Percentiles rank a stretch among this genome's conserved stretches.
phyloP scores from a whole-genome alignment of 2,329 filamentous ascomycete genomes.

The Blastomyces emzantsi region DNA sequence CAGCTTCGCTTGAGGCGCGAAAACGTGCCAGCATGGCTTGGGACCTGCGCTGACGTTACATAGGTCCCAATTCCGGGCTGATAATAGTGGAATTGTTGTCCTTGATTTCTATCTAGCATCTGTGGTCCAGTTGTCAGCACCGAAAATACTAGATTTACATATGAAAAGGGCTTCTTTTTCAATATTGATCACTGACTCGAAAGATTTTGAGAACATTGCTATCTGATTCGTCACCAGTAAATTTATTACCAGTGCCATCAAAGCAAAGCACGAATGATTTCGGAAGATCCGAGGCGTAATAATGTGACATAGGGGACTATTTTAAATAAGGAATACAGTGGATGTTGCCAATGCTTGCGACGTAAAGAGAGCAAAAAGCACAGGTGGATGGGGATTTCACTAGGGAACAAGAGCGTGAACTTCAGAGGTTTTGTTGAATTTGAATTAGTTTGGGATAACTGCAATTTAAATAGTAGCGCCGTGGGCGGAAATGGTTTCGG shows the following conservation, averaged over 20 bases:
- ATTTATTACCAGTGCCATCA: constrained; percentile 25
- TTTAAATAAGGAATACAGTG: background rate
- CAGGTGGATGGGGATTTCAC: background rate
- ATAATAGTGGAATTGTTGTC: constrained; percentile 18
- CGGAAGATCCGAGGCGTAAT: constrained; percentile 41
- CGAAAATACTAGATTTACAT: background rate
- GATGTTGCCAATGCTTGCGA: background rate
- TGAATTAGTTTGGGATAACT: too few species aligned
- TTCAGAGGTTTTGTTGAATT: too few species aligned
- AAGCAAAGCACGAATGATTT: constrained; percentile 22
- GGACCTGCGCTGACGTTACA: constrained; percentile 29
- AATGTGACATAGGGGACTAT: constrained; percentile 32
- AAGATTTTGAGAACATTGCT: constrained; percentile 48
- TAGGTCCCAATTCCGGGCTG: constrained; percentile 38
- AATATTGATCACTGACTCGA: constrained; percentile 11
- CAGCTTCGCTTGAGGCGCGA: constrained; percentile 16
- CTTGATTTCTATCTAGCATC: constrained; percentile 31
- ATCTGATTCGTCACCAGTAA: constrained; percentile 33
- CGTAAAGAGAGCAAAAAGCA: background rate
- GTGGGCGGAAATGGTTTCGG: background rate
- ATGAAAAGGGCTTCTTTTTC: background rate
- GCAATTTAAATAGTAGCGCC: background rate
- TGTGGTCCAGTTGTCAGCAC: constrained; percentile 15
- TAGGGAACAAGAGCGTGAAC: background rate
- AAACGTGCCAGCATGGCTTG: constrained; percentile 25